Evolutionary conservation across 2,329 filamentous ascomycete genomes (phyloP).

Genomic region (Pseudogymnoascus sp.): DNA sequence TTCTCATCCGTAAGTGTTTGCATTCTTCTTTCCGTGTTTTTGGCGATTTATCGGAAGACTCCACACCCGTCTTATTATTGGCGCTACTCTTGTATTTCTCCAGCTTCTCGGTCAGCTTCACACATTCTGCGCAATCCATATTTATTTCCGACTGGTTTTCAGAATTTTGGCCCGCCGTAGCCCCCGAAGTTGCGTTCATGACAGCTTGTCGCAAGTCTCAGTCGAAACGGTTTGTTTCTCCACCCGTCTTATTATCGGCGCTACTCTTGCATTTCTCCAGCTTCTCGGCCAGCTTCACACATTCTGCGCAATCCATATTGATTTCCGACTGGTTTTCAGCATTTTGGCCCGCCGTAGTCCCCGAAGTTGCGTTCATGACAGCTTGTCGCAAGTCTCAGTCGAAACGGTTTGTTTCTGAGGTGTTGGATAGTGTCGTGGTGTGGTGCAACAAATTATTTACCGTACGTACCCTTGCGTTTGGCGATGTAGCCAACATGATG

Average conservation of each 20-base stretch:
- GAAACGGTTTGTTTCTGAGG: neutral
- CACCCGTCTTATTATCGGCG: neutral
- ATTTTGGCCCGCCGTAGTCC: neutral
- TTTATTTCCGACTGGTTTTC: neutral
- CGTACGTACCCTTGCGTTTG: neutral
- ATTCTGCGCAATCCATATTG: slow-evolving; percentile 22
- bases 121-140: slow-evolving; percentile 28
- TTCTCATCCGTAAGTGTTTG: neutral
- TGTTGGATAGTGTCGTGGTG: neutral
- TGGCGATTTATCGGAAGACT: neutral
- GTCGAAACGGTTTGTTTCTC: neutral
- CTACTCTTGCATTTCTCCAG: slow-evolving; percentile 3
- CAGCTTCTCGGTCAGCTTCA: slow-evolving; percentile 9
- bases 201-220: neutral
- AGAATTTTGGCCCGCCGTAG: neutral
- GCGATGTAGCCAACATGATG: neutral
- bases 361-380: neutral
- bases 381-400: neutral
- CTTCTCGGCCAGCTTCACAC: slow-evolving; percentile 21
- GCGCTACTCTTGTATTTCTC: slow-evolving; percentile 1
- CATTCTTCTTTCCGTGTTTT: neutral
- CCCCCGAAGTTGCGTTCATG: neutral
- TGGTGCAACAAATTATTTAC: slow-evolving; percentile 1
- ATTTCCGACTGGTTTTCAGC: neutral
- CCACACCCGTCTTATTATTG: neutral